These are phyloP conservation scores for Peronospora destructor DNA, from an alignment of 352 stramenopile genomes.

Conservation along the genomic window DNA sequence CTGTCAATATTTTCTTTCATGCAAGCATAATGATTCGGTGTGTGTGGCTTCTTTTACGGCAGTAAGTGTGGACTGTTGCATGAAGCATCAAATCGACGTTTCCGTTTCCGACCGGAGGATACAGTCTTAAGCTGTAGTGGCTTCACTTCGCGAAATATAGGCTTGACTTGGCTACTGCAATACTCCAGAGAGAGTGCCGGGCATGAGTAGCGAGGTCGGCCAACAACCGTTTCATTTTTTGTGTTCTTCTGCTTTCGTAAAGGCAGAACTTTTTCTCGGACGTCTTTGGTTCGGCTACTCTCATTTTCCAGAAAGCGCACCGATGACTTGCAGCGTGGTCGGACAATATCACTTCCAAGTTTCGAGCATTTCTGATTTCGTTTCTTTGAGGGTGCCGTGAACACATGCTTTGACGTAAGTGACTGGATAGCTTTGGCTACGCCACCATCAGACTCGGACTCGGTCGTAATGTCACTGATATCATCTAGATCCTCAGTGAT, in stretches of 20 bases:
- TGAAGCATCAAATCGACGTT: background rate
- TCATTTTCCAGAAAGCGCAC: slow-evolving; percentile 17
- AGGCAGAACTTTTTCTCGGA: slow-evolving; percentile 7
- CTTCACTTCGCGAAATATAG: slow-evolving; percentile 2
- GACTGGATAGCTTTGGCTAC: slow-evolving; percentile 14
- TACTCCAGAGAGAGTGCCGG: slow-evolving; percentile 17
- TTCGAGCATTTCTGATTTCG: slow-evolving; percentile 12
- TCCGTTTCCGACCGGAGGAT: background rate
- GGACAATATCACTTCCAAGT: background rate
- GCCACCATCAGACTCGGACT: slow-evolving; percentile 28
- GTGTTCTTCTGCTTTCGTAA: slow-evolving; percentile 11
- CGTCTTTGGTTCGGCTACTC: slow-evolving; percentile 5
- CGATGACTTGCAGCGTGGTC: slow-evolving; percentile 8
- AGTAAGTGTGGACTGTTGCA: background rate
- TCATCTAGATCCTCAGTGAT: slow-evolving; percentile 5
- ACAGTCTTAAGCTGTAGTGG: slow-evolving; percentile 17
- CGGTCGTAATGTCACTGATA: slow-evolving; percentile 24
- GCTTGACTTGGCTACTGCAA: slow-evolving; percentile 7
- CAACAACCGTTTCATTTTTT: slow-evolving; percentile 1
- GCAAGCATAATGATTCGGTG: background rate
- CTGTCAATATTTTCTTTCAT: background rate
- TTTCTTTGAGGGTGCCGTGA: slow-evolving; percentile 5
- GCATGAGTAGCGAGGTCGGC: slow-evolving; percentile 8
- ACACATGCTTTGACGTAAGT: slow-evolving; percentile 6
- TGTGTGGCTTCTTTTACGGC: background rate